Conservation (phyloP, 2,329 filamentous ascomycete species). For the Macroventuria anomochaeta region DNA sequence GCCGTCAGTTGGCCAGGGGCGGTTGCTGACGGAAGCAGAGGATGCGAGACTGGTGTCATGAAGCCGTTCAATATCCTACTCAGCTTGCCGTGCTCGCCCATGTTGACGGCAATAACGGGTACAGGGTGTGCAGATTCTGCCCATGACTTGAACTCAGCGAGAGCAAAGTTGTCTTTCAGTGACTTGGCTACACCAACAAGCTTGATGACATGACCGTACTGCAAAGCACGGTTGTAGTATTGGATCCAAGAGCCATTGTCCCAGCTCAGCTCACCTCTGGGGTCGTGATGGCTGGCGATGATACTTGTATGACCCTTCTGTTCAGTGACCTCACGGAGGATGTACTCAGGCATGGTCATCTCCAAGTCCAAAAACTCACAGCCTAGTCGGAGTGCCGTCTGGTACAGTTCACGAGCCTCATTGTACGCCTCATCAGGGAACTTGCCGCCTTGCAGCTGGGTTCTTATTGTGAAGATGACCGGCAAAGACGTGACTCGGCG, state of each 20-base stretch:
- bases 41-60: conserved; percentile 93
- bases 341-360: conserved; percentile 79
- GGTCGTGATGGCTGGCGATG: conserved; percentile 96
- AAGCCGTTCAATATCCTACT: conserved; percentile 91
- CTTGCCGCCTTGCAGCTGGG: conserved; percentile 81
- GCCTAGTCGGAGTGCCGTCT: conserved; percentile 78
- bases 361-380: conserved; percentile 94
- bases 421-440: conserved; percentile 80
- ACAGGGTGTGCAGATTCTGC: conserved; percentile 75
- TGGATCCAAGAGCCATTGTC: conserved; percentile 89
- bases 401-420: conserved; percentile 77
- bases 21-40: conserved; percentile 86
- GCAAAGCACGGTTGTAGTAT: conserved; percentile 86
- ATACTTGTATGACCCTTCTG: conserved; percentile 78
- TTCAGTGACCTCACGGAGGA: conserved; percentile 72
- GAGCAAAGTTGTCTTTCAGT: conserved; percentile 84
- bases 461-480: conserved; percentile 91
- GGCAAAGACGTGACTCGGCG: conserved; percentile 75
- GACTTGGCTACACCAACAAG: conserved; percentile 80
- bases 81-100: conserved; percentile 86
- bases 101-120: conserved; percentile 95
- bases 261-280: conserved; percentile 80
- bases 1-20: conserved; percentile 94
- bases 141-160: conserved; percentile 80
- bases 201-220: conserved; percentile 93